Percentiles rank a stretch among this genome's conserved stretches.
phyloP scores from a whole-genome alignment of 306 rosid species.

The Trifolium repens region DNA sequence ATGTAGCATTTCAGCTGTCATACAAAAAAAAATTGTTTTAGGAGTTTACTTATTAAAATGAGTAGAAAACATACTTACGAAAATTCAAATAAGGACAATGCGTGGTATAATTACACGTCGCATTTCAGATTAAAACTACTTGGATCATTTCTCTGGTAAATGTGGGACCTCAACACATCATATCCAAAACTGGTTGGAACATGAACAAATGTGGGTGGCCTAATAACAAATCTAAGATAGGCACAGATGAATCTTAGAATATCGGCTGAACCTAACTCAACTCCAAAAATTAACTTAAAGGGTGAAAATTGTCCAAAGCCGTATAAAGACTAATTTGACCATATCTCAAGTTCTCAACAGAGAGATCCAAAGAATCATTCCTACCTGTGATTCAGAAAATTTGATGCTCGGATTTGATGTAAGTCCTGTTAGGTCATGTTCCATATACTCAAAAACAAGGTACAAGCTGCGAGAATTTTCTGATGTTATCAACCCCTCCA shows the following conservation, averaged over 20 bases:
- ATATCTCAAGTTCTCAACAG: background rate
- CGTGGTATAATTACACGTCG: background rate
- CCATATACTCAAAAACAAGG: slow-evolving; percentile 97
- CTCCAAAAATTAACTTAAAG: background rate
- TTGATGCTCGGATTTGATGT: slow-evolving; percentile 78
- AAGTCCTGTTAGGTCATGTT: slow-evolving; percentile 95
- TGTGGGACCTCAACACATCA: background rate
- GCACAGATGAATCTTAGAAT: background rate
- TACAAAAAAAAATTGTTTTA: slow-evolving; percentile 36
- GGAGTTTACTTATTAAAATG: slow-evolving; percentile 28
- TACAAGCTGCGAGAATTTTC: slow-evolving; percentile 80
- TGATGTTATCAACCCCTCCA: slow-evolving; percentile 89
- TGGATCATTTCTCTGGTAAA: background rate
- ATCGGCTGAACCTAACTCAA: background rate
- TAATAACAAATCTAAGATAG: background rate
- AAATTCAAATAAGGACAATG: slow-evolving; percentile 10
- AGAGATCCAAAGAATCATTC: slow-evolving; percentile 29
- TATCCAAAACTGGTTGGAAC: background rate
- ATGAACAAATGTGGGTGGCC: background rate
- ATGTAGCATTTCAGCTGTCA: slow-evolving; percentile 90
- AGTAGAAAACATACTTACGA: slow-evolving; percentile 4
- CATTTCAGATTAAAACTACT: background rate
- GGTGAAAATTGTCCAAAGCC: background rate
- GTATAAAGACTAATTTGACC: background rate
- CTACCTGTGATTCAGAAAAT: slow-evolving; percentile 91